Evolutionary conservation across 352 stramenopile species (phyloP).

Genomic region (Phytopythium delawarense): DNA sequence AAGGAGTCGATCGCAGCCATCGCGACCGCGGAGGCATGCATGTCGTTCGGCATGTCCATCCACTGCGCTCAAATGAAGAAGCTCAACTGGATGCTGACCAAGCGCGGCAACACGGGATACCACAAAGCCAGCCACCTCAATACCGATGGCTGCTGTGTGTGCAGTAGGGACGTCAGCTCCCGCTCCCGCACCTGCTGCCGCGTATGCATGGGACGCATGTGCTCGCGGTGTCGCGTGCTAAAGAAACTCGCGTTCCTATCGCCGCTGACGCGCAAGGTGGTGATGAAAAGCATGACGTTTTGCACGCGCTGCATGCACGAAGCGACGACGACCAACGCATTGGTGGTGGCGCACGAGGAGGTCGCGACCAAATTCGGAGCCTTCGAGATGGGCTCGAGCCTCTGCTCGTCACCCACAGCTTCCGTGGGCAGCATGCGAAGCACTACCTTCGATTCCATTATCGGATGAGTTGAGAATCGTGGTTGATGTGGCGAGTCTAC

Average conservation of each 20-base stretch:
- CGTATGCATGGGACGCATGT: conserved; percentile 27
- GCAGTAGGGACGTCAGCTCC: conserved; percentile 12
- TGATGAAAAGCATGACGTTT: conserved; percentile 29
- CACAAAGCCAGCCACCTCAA: conserved; percentile 25
- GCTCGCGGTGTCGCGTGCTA: conserved; percentile 26
- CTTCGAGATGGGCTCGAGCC: conserved; percentile 10
- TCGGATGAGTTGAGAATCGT: conserved; percentile 6
- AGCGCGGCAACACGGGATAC: conserved; percentile 16
- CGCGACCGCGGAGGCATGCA: conserved; percentile 23
- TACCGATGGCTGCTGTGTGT: conserved; percentile 25
- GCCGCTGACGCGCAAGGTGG: conserved; percentile 20
- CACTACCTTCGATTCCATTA: conserved; percentile 11
- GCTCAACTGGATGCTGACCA: conserved; percentile 31
- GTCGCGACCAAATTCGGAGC: conserved; percentile 11
- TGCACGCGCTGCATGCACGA: conserved; percentile 27
- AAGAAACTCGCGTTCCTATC: conserved; percentile 38
- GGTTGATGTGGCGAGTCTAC: background rate
- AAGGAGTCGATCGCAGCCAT: conserved; percentile 27
- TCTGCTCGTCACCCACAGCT: conserved; percentile 13
- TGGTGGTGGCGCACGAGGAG: conserved; percentile 20
- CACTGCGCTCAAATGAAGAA: conserved; percentile 47
- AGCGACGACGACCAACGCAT: conserved; percentile 18
- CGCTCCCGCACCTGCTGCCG: conserved; percentile 30
- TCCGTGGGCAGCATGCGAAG: conserved; percentile 17
- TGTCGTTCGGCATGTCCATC: conserved; percentile 29